phyloP scores from a whole-genome alignment of 805 yeast genomes.

The Tetrapisispora phaffii region DNA sequence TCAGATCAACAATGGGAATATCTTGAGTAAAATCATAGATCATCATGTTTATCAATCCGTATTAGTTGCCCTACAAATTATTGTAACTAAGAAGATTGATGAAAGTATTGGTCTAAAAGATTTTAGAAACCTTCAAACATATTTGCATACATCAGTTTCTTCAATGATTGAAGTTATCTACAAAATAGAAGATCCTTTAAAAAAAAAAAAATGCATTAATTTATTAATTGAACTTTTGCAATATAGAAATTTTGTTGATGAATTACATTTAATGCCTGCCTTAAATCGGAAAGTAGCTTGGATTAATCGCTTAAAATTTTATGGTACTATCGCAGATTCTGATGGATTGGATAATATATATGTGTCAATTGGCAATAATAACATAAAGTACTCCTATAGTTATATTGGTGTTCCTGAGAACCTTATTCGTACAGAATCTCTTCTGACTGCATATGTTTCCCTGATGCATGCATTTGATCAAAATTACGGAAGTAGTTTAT shows the following conservation, averaged over 20 bases:
- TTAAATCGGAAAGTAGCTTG: conserved; percentile 31
- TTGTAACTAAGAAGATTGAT: conserved; percentile 42
- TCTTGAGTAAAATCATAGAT: conserved; percentile 18
- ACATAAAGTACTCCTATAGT: conserved; percentile 67
- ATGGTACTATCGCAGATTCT: conserved; percentile 20
- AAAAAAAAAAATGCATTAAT: conserved; percentile 43
- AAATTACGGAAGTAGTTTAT: conserved; percentile 76
- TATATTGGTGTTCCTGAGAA: conserved; percentile 67
- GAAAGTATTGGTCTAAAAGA: conserved; percentile 9
- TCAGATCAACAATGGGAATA: background rate
- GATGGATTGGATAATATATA: conserved; percentile 31
- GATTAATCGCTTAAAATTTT: conserved; percentile 46
- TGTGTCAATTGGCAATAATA: conserved; percentile 41
- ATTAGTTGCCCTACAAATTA: conserved; percentile 45
- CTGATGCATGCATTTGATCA: conserved; percentile 69
- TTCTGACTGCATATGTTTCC: conserved; percentile 52
- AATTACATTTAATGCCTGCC: conserved; percentile 5
- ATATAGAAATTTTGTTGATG: conserved; percentile 35
- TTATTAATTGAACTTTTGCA: conserved; percentile 62
- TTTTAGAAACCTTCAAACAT: background rate
- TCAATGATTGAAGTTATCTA: background rate
- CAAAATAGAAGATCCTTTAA: background rate
- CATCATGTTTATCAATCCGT: conserved; percentile 47
- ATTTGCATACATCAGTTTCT: background rate
- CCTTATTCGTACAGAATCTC: conserved; percentile 67